Evolutionary conservation across 2,329 filamentous ascomycete species (phyloP), one percentile per base, ranked within the genome.

Genomic region (Lizonia empirigonia): DNA sequence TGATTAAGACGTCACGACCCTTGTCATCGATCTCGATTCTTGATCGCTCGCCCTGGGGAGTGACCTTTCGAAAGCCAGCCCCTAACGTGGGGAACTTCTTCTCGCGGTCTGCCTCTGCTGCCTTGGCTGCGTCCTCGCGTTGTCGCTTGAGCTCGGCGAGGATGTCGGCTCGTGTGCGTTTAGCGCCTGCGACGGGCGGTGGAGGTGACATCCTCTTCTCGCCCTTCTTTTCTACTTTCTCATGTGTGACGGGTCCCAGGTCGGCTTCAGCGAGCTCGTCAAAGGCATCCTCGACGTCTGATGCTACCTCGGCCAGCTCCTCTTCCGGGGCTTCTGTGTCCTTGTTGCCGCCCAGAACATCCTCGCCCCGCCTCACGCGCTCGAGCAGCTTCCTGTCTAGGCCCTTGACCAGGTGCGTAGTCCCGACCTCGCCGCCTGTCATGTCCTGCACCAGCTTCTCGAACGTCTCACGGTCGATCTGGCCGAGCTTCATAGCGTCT

Each of bases 331-430:
- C 58, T 1, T 54, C 63, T 42, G 70, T 67, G 71, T 59, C 79
- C 2, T 81, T 47, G 38, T 46, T 42, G 7, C 44, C 47, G 10
- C 52, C 59, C 18, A 75, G 51, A 4, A 79, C 77, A 68, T 79
- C 74, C 70, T 91, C 89, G 32, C 88, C 89, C 47, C 80, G 82
- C 53, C 82, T 82, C 53, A 89, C 81, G 59, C 86, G 80, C 70
- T 89, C 84, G 22, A 92, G 77, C 10, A 97, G 77, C 71, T 89
- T 88, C 70, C 91, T 89, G 74, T 99, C 94, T 40, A 99, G 75
- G 0, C 94, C 94, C 69, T 97, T 97, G 38, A 97, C 87, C 59
- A 97, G 75, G 78, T 96, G 91, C 12, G 91, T 96, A 62, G 85
- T 90, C 12, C 78, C 78, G 18, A 92, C 75, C 70, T 96, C 89